These are phyloP conservation scores for Xylariales sp. DNA, from an alignment of 2,329 filamentous ascomycete genomes.

Conservation along the genomic window DNA sequence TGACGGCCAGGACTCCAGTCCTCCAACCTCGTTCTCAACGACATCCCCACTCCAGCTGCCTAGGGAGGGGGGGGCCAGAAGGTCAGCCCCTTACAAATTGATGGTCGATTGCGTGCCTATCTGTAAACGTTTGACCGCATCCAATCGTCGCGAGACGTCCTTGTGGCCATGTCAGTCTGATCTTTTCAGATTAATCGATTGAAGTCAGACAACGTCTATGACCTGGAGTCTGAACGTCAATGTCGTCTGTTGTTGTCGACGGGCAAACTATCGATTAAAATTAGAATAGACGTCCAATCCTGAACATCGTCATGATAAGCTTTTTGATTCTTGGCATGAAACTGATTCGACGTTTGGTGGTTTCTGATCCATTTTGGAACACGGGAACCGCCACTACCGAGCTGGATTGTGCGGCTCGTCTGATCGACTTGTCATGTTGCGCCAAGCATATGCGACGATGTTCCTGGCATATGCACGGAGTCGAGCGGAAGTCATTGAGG, in stretches of 20 bases:
- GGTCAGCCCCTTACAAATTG: too few relatives aligned
- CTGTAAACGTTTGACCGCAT: too few relatives aligned
- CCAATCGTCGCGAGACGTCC: too few relatives aligned
- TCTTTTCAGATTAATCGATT: too few relatives aligned
- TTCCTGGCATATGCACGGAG: neutral
- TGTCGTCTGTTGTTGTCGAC: neutral
- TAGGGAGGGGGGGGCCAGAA: too few relatives aligned
- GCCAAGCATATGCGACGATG: neutral
- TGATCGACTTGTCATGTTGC: conserved; percentile 3
- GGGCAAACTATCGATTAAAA: neutral
- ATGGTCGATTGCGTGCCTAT: too few relatives aligned
- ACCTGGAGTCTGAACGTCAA: neutral
- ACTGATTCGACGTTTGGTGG: conserved; percentile 1
- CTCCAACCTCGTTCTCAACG: neutral
- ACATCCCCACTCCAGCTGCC: too few relatives aligned
- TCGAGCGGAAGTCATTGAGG: conserved; percentile 7
- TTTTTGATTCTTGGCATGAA: conserved; percentile 7
- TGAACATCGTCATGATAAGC: neutral
- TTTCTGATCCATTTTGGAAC: conserved; percentile 17
- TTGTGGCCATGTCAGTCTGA: too few relatives aligned
- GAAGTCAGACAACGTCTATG: neutral
- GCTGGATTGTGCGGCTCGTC: neutral
- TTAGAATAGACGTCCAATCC: neutral
- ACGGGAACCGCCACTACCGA: conserved; percentile 18
- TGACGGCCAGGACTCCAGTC: neutral